These are phyloP conservation scores for Ilyonectria sp. DNA, from an alignment of 2,329 filamentous ascomycete genomes.

Conservation along the genomic window DNA sequence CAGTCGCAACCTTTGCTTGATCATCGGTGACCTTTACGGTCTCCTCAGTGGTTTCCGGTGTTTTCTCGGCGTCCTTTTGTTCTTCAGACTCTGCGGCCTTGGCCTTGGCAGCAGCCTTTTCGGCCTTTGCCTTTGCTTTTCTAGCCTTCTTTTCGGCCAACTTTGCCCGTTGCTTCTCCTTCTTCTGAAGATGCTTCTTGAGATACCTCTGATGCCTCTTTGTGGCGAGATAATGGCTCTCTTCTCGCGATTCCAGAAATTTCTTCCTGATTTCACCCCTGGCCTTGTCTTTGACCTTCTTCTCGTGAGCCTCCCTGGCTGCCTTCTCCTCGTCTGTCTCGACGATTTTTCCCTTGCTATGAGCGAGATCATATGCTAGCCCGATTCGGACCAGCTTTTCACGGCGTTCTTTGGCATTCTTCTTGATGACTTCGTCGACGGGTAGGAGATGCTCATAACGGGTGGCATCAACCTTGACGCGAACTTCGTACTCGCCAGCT, in stretches of 20 bases:
- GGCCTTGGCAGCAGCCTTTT: constrained; percentile 34
- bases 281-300: constrained; percentile 58
- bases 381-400: constrained; percentile 84
- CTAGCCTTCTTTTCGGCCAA: constrained; percentile 66
- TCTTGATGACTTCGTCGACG: constrained; percentile 78
- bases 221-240: constrained; percentile 54
- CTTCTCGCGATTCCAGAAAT: constrained; percentile 58
- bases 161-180: constrained; percentile 86
- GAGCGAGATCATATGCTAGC: constrained; percentile 78
- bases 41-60: not conserved
- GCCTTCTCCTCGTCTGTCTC: constrained; percentile 66
- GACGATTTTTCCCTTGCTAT: constrained; percentile 72
- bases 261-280: constrained; percentile 57
- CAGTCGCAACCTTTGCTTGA: not conserved
- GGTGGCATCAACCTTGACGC: constrained; percentile 81
- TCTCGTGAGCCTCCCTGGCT: constrained; percentile 61
- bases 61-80: constrained; percentile 25
- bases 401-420: constrained; percentile 72
- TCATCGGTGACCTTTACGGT: not conserved
- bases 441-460: constrained; percentile 65
- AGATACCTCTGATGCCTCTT: constrained; percentile 55
- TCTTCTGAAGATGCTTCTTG: constrained; percentile 68
- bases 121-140: constrained; percentile 32
- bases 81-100: constrained; percentile 34
- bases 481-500: constrained; percentile 81